Evolutionary conservation across 129 eudicot genomes (phyloP), one percentile per base, ranked within the genome.

Genomic region (Ambrosia artemisiifolia): DNA sequence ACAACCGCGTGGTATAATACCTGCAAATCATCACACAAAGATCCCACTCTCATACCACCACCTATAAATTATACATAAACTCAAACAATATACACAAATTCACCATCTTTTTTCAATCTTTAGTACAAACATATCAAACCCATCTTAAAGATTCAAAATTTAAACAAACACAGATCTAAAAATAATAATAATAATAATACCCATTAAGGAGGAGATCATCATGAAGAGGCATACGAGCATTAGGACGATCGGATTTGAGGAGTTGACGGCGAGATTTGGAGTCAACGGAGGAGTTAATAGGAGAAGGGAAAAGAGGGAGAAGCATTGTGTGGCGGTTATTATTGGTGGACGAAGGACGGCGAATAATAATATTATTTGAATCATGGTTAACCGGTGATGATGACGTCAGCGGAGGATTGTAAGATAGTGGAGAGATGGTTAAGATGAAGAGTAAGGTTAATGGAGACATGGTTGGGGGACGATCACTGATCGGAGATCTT

Each of bases 131-230:
- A 2, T 3, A n/a, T 38, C 14, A 16, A 35, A 63, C 14, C 30
- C 56, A 49, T 5, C 17, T 34, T 30, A 76, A 40, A 2, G 3
- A 63, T 62, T 42, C 60, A 34, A 63, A 61, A 35, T 69, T 61
- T 47, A 64, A 77, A 32, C 18, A 71, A 67, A 71, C 54, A 67
- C 30, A 60, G 33, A 40, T 6, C 7, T 30, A 66, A 59, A 44
- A 35, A 11, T 57, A 6, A 51, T n/a, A 49, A 13, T 1, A n/a
- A 0, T 28, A 60, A 68, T 40, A 46, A 66, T 74, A 90, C 98
- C 99, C 99, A 77, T 88, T 88, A 59, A 72, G 85, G 18, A 94
- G 89, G 66, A 94, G 99, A 88, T 90, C 97, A 65, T 94, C 97
- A 70, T 90, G 95, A 72, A 94, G 92, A 57, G 83, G 35, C 99